Base-by-base conservation (phyloP, 108 stramenopile genomes). In the Aurantiochytrium sp. region DNA sequence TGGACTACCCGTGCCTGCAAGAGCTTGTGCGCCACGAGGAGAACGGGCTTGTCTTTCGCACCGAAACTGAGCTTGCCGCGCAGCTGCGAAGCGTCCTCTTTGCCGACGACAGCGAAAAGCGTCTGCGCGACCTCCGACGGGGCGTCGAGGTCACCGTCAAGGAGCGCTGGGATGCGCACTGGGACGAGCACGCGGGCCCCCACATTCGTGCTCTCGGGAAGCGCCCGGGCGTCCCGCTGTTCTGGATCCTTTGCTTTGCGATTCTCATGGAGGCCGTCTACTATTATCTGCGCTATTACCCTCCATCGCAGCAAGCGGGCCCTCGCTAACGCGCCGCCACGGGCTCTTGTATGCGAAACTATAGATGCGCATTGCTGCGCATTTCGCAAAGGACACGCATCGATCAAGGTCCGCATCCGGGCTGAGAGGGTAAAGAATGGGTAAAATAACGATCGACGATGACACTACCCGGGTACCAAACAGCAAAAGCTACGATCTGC, bases 21-120 rank as follows among this genome's bases (percentile, higher is more conserved):
- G 99, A 99, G 91, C 93, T 99, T 41, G 97, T 99, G 12, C 45
- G 91, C 86, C 95, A 99, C 91, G 93, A 92, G 8, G 87, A 89
- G 0, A 97, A 97, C 93, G 98, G 98, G 8, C 87, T 90, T 30
- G 88, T 95, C 5, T 98, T 97, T 87, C 37, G 55, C n/a, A 91
- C 89, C 24, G 88, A 59, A 32, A 88, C 85, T 3, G 93, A 97
- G 86, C 88, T 97, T 54, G 87, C 93, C 3, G 90, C 92, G 19
- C 95, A 96, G 59, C 55, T 98, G 55, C 87, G 69, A 55, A 55
- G 86, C 21, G 69, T 97, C 37, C 89, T 96, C 6, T 81, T 42
- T 34, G 87, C 87, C 6, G 15, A 24, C 37, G 32, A 5, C 37
- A 21, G 45, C 22, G 41, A 53, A 12, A 37, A 15, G 10, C 30